These are phyloP conservation scores for Tetrahymena elliotti DNA, from an alignment of 73 alveolate genomes.

Conservation along the genomic window DNA sequence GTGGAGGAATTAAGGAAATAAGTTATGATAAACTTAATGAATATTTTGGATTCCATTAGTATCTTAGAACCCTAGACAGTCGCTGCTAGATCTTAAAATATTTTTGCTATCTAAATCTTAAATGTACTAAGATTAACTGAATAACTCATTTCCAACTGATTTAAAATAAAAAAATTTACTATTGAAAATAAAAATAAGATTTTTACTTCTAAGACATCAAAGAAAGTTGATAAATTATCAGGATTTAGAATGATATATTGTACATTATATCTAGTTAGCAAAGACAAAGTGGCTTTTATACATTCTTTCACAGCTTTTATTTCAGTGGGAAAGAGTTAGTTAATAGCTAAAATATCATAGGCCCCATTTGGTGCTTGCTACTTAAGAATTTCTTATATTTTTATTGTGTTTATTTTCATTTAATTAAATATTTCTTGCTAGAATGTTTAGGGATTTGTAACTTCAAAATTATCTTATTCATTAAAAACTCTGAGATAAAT, in stretches of 20 bases:
- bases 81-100: neutral
- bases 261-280: neutral
- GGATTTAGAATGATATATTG: neutral
- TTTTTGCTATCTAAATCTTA: neutral
- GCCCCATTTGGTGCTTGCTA: neutral
- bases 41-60: neutral
- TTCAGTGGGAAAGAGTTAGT: neutral
- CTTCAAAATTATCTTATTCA: neutral
- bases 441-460: neutral
- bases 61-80: neutral
- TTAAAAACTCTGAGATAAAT: neutral
- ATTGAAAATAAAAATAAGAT: neutral
- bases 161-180: neutral
- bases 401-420: neutral
- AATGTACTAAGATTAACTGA: neutral
- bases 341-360: neutral
- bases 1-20: neutral
- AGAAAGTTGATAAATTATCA: neutral
- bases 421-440: neutral
- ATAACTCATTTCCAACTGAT: neutral
- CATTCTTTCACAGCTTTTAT: neutral
- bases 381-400: neutral
- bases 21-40: neutral
- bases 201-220: neutral
- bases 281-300: neutral